Conservation (phyloP, 148 eudicot genomes). For the Chenopodium suecicum region DNA sequence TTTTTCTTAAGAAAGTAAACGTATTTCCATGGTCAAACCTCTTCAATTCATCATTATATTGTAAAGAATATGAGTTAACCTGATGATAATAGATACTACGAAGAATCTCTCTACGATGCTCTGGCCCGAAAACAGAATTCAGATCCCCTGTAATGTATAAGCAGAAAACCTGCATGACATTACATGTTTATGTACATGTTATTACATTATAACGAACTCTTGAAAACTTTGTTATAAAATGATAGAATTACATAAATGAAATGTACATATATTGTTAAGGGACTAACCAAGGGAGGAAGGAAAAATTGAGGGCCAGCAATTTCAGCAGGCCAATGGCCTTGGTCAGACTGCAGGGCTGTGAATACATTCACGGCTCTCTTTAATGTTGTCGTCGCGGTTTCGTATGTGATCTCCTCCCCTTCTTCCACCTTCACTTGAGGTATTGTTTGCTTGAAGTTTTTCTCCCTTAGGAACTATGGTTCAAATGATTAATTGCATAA, state of each 20-base stretch:
- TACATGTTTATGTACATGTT: no score
- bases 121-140: conserved; percentile 23
- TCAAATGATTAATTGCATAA: neutral
- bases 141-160: conserved; percentile 34
- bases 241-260: no score
- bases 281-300: conserved; percentile 44
- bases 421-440: conserved; percentile 41
- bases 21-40: no score
- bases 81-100: conserved; percentile 34
- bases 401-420: conserved; percentile 40
- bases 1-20: no score
- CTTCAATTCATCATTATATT: no score
- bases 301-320: conserved; percentile 41
- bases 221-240: no score
- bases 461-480: conserved; percentile 42
- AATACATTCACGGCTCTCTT: conserved; percentile 35
- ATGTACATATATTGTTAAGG: neutral
- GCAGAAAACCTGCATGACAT: conserved; percentile 25
- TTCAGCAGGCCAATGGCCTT: conserved; percentile 69
- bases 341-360: conserved; percentile 42
- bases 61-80: neutral
- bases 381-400: conserved; percentile 35
- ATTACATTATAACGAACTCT: no score
- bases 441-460: conserved; percentile 34
- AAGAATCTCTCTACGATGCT: conserved; percentile 29